Evolutionary conservation across 768 basidiomycete genomes (phyloP), one percentile per base, ranked within the genome.

Genomic region (Boletus coccyginus): DNA sequence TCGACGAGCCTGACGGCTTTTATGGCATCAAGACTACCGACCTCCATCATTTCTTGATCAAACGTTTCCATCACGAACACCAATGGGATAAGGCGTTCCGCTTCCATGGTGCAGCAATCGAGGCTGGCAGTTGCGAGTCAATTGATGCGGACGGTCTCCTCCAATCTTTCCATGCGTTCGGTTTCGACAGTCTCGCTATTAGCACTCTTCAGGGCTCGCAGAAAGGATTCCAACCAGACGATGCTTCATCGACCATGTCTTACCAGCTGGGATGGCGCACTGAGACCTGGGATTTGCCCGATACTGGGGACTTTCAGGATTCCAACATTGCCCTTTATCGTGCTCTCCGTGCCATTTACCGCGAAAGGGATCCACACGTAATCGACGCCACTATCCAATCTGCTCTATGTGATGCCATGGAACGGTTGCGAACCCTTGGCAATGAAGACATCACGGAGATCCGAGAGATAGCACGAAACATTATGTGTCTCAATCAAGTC

Each of bases 1-100:
- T 99, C 57, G 95, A 97, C 65, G 97, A 99, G 69, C 95, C 95
- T 0, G 97, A 99, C 64, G 94, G 97, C 2, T 99, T 99, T 70
- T 99, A 99, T 70, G 94, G 94, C 7, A 94, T 98, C 56, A 80
- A 87, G 58, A 85, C 88, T 8, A 72, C 79, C 33, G 85, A 98
- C 66, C 80, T 91, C n/a, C 81, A 84, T 27, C 80, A 82, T 43
- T 90, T 94, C 53, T 79, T 99, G 36, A 78, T 94, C 50, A 88
- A 85, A 59, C 84, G 92, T 11, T 87, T 96, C 59, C 90, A 92
- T 62, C 97, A 99, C 60, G 97, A 99, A 70, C 81, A 86, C 19
- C 88, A 95, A 66, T 96, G 94, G 90, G 85, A 88, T 44, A 91
- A 89, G 66, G 94, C 95, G 0, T 92, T 98, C 63, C 82, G 82